Evolutionary conservation across 208 protist species (phyloP).

Genomic region (Trypanosomatidae sp.): DNA sequence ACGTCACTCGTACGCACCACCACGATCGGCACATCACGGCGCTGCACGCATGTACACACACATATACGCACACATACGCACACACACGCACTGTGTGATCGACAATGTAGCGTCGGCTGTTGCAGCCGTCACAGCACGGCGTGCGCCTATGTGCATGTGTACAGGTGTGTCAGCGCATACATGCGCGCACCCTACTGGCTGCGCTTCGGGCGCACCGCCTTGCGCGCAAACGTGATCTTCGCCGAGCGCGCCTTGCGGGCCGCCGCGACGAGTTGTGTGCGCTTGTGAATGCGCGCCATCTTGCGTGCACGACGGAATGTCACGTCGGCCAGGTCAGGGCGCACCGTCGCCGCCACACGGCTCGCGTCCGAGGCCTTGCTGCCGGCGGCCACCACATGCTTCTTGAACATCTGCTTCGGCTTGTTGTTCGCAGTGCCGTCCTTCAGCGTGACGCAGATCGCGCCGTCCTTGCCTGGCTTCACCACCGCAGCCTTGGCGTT

Average conservation of each 20-base stretch:
- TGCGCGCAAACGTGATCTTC: constrained; percentile 62
- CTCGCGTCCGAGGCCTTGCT: constrained; percentile 63
- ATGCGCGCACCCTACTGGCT: no score
- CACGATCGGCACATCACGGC: no score
- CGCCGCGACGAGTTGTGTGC: constrained; percentile 45
- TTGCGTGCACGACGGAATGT: constrained; percentile 70
- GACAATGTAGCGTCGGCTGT: no score
- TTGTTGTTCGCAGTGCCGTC: constrained; percentile 54
- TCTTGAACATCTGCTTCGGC: constrained; percentile 66
- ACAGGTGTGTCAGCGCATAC: no score
- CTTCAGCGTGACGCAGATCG: constrained; percentile 61
- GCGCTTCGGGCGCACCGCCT: constrained; percentile 53
- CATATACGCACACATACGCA: not conserved
- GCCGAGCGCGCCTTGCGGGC: constrained; percentile 71
- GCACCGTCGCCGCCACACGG: constrained; percentile 51
- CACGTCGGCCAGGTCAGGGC: constrained; percentile 67
- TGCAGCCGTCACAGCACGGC: no score
- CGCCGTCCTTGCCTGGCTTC: constrained; percentile 50
- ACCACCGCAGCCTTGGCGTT: constrained; percentile 55
- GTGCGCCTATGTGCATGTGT: no score
- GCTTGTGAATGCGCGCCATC: constrained; percentile 38
- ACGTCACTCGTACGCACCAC: no score
- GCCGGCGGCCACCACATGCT: constrained; percentile 41
- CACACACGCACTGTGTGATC: not conserved
- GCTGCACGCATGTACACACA: no score